phyloP scores from a whole-genome alignment of 495 filamentous ascomycete genomes.

The Penicillium desertorum region DNA sequence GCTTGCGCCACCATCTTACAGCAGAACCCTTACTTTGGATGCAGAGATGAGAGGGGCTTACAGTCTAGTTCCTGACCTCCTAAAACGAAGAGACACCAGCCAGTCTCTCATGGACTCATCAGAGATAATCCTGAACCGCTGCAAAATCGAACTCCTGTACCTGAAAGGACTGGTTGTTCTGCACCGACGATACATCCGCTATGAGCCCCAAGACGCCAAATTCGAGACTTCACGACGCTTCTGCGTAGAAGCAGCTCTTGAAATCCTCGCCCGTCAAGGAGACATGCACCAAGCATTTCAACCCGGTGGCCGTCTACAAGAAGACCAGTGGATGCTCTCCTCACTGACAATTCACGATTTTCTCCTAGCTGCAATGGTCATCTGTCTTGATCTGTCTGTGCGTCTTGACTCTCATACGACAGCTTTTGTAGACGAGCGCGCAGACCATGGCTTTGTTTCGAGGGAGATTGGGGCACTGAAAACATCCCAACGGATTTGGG shows the following conservation, averaged over 20 bases:
- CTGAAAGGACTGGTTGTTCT: conserved; percentile 43
- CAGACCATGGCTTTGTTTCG: neutral
- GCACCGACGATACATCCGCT: conserved; percentile 42
- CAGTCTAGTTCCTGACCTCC: conserved; percentile 12
- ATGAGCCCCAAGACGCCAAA: conserved; percentile 24
- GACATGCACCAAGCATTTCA: conserved; percentile 36
- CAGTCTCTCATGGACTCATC: conserved; percentile 29
- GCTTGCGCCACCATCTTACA: conserved; percentile 27
- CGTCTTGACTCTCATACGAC: conserved; percentile 14
- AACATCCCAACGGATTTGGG: conserved; percentile 37
- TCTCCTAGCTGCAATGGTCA: conserved; percentile 51
- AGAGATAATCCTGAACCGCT: conserved; percentile 20
- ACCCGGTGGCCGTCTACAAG: conserved; percentile 42
- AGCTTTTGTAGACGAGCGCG: neutral
- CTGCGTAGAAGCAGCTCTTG: conserved; percentile 44
- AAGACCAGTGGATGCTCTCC: conserved; percentile 49
- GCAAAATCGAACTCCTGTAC: conserved; percentile 26
- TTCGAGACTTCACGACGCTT: conserved; percentile 37
- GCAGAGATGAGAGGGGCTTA: conserved; percentile 32
- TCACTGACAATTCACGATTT: conserved; percentile 48
- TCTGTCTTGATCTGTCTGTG: conserved; percentile 47
- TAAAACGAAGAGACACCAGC: conserved; percentile 8
- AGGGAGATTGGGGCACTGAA: conserved; percentile 29
- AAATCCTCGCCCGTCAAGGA: conserved; percentile 38
- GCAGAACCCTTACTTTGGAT: conserved; percentile 34